A percentile compares a stretch with the other conserved stretches of the same genome.
Conservation (phyloP, 768 basidiomycete genomes). For the Baorangia bicolor region DNA sequence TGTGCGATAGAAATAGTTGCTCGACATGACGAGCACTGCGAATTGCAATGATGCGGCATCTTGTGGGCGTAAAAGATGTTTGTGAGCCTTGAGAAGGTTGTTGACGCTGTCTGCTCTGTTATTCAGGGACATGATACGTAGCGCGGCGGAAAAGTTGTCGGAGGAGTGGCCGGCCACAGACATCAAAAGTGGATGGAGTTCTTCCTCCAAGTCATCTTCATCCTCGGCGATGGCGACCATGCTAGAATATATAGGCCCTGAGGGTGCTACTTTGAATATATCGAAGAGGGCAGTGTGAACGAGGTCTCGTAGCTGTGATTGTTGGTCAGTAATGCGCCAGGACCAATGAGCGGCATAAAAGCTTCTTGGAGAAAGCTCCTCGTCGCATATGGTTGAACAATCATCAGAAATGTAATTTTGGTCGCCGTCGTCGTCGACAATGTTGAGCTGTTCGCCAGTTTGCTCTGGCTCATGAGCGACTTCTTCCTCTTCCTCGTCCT, state of each 20-base stretch:
- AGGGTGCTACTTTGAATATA: slow-evolving; percentile 53
- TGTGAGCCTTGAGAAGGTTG: slow-evolving; percentile 44
- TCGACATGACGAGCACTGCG: slow-evolving; percentile 42
- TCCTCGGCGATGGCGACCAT: slow-evolving; percentile 42
- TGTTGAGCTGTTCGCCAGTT: not conserved
- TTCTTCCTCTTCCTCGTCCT: slow-evolving; percentile 27
- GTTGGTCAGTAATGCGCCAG: slow-evolving; percentile 38
- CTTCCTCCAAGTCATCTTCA: slow-evolving; percentile 31
- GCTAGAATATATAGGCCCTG: slow-evolving; percentile 42
- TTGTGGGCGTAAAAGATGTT: slow-evolving; percentile 60
- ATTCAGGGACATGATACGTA: slow-evolving; percentile 48
- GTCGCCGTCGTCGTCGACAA: slow-evolving; percentile 35
- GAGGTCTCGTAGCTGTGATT: slow-evolving; percentile 40
- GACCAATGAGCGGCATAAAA: slow-evolving; percentile 57
- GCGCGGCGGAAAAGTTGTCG: slow-evolving; percentile 53
- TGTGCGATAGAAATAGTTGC: slow-evolving; percentile 22
- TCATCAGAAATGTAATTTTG: slow-evolving; percentile 26
- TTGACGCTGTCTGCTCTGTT: slow-evolving; percentile 36
- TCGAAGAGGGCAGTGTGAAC: slow-evolving; percentile 45
- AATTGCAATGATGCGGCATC: slow-evolving; percentile 48
- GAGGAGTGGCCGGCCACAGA: slow-evolving; percentile 47
- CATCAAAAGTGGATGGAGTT: slow-evolving; percentile 35
- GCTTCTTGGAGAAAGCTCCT: slow-evolving; percentile 28
- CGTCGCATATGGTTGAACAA: slow-evolving; percentile 19
- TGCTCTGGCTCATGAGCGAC: not conserved